A percentile compares a stretch with the other conserved stretches of the same genome.
phyloP scores from a whole-genome alignment of 257 asterid species.

The Dorcoceras hygrometricum region DNA sequence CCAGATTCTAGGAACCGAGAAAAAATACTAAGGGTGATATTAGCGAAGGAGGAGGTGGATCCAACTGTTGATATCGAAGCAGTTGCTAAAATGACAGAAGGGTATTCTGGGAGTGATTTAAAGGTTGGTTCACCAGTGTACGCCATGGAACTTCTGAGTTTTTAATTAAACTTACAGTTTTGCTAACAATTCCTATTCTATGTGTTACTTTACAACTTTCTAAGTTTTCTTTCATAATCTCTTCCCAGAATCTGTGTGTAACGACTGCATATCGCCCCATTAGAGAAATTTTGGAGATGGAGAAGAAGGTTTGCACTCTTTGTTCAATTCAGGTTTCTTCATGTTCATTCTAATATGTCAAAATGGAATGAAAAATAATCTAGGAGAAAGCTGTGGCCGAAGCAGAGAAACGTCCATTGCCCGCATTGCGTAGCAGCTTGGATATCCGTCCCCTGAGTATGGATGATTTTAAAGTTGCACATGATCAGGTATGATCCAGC shows the following conservation, averaged over 20 bases:
- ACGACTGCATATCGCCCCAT: conserved; percentile 87
- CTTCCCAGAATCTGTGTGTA: conserved; percentile 71
- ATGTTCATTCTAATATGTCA: neutral
- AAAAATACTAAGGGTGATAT: conserved; percentile 43
- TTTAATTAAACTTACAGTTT: neutral
- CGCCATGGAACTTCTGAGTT: neutral
- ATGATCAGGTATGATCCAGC: conserved; percentile 62
- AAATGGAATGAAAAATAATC: conserved; percentile 16
- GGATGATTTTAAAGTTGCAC: conserved; percentile 78
- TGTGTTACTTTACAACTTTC: neutral
- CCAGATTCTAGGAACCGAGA: conserved; percentile 45
- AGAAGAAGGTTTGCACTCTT: conserved; percentile 57
- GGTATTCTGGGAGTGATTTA: conserved; percentile 60
- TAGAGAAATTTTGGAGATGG: conserved; percentile 78
- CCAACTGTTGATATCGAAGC: conserved; percentile 39
- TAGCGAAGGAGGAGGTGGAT: conserved; percentile 43
- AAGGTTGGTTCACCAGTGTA: conserved; percentile 32
- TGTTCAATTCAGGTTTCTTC: neutral
- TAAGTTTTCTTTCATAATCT: conserved; percentile 6
- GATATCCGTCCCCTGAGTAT: conserved; percentile 61
- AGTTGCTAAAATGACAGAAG: conserved; percentile 50
- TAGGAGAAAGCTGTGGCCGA: conserved; percentile 69
- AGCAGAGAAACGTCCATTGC: conserved; percentile 57
- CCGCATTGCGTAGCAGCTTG: conserved; percentile 54
- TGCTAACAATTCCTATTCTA: neutral